phyloP scores from a whole-genome alignment of 345 rosid genomes.

The Eucalyptus curtisii region DNA sequence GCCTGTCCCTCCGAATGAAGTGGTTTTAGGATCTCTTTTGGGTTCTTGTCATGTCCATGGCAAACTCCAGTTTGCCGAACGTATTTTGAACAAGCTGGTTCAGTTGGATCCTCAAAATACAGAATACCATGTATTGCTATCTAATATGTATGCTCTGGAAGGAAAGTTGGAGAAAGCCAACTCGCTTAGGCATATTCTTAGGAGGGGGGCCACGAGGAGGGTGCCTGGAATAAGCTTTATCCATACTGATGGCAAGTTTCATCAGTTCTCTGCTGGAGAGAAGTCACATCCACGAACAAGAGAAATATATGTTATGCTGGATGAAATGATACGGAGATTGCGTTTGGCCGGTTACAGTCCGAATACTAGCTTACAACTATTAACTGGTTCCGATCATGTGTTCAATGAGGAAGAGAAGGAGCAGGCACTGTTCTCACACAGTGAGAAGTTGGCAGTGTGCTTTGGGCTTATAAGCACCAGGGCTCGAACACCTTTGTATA shows the following conservation, averaged over 20 bases:
- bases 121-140: constrained; percentile 52
- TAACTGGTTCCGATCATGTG: constrained; percentile 9
- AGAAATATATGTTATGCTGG: constrained; percentile 42
- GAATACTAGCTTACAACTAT: constrained; percentile 21
- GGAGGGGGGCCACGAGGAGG: constrained; percentile 38
- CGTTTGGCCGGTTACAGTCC: constrained; percentile 54
- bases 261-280: constrained; percentile 67
- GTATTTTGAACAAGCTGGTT: constrained; percentile 27
- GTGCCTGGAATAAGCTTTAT: constrained; percentile 74
- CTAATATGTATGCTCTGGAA: constrained; percentile 50
- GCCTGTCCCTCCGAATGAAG: constrained; percentile 72
- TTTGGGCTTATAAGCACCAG: constrained; percentile 61
- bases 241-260: constrained; percentile 33
- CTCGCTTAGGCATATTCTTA: constrained; percentile 31
- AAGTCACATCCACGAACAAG: constrained; percentile 37
- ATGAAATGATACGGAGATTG: constrained; percentile 48
- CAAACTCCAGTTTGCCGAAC: constrained; percentile 45
- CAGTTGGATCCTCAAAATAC: constrained; percentile 47
- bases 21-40: constrained; percentile 70
- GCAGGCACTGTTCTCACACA: constrained; percentile 57
- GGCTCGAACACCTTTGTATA: constrained; percentile 28
- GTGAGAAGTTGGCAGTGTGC: constrained; percentile 79
- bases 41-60: constrained; percentile 66
- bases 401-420: constrained; percentile 61
- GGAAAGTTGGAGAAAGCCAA: constrained; percentile 40